Percentiles rank a stretch among this genome's conserved stretches.
phyloP scores from a whole-genome alignment of 202 grass and related monocot genomes.

The Alloteropsis angusta region DNA sequence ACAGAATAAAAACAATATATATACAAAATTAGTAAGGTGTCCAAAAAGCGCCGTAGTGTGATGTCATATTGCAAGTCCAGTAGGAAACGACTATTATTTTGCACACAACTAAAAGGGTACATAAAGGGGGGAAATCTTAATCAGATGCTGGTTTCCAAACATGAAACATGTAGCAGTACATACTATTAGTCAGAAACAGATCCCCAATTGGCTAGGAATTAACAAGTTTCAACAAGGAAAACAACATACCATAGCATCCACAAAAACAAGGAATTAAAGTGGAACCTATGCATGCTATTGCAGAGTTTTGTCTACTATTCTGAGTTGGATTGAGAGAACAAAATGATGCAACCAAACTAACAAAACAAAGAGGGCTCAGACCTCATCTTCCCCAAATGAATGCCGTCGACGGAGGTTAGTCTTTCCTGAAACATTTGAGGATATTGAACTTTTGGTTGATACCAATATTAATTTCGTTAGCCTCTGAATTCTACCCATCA shows the following conservation, averaged over 20 bases:
- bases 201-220: not conserved
- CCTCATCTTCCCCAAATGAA: constrained; percentile 99
- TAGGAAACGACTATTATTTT: not conserved
- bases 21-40: not conserved
- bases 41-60: not conserved
- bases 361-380: constrained; percentile 17
- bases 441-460: constrained; percentile 91
- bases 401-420: constrained; percentile 57
- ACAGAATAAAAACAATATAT: constrained; percentile 20
- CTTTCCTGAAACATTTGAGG: constrained; percentile 63
- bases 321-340: constrained; percentile 3
- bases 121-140: not conserved
- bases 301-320: not conserved
- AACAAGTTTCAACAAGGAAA: not conserved
- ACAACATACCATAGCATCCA: not conserved
- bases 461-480: constrained; percentile 95
- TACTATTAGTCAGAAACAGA: not conserved
- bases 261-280: not conserved
- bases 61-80: not conserved
- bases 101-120: not conserved
- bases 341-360: not conserved
- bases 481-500: constrained; percentile 94
- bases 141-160: not conserved
- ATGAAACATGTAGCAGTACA: not conserved
- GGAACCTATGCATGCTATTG: too few relatives aligned